These are phyloP conservation scores for Camelina laxa DNA, from an alignment of 345 rosid species.

Conservation along the genomic window DNA sequence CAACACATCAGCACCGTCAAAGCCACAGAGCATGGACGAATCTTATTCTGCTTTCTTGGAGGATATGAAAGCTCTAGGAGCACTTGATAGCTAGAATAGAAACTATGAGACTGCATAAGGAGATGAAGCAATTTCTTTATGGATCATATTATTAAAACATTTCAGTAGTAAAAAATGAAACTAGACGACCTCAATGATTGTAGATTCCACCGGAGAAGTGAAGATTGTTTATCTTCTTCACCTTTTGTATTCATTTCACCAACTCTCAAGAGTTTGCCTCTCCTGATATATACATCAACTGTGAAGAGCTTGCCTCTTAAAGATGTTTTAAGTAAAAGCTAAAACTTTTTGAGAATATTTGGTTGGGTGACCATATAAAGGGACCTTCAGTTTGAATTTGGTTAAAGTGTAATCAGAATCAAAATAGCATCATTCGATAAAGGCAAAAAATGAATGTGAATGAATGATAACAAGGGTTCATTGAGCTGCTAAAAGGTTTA, in stretches of 20 bases:
- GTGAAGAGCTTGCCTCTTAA: background rate
- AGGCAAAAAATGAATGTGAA: background rate
- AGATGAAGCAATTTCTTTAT: too few relatives aligned
- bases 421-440: background rate
- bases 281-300: too few relatives aligned
- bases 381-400: background rate
- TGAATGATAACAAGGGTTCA: background rate
- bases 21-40: too few relatives aligned
- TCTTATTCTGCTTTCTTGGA: too few relatives aligned
- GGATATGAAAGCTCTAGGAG: too few relatives aligned
- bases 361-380: background rate
- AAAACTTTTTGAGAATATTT: constrained; percentile 2
- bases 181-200: background rate
- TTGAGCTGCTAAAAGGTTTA: too few relatives aligned
- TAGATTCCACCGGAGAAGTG: background rate
- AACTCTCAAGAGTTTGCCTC: background rate
- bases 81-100: too few relatives aligned
- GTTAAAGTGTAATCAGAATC: background rate
- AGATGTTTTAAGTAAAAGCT: background rate
- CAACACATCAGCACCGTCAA: too few relatives aligned
- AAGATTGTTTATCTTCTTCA: background rate
- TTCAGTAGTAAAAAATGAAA: background rate
- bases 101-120: too few relatives aligned
- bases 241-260: background rate
- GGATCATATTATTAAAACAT: background rate